phyloP scores from a whole-genome alignment of 331 rosid genomes.

The Rhamnella rubrinervis region DNA sequence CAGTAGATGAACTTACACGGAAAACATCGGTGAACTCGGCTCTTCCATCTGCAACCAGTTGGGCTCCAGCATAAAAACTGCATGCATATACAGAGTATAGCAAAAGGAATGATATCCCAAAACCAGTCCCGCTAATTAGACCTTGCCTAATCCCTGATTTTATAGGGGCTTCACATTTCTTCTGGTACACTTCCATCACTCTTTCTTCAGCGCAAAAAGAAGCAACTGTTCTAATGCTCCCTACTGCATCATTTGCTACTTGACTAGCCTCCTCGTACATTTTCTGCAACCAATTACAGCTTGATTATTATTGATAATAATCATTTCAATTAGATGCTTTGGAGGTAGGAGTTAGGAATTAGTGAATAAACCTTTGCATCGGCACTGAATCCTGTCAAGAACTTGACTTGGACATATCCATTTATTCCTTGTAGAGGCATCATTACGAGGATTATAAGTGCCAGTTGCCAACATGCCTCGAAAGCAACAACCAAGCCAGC shows the following conservation, averaged over 20 bases:
- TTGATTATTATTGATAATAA: not conserved
- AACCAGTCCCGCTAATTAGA: slow-evolving; percentile 42
- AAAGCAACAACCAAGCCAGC: slow-evolving; percentile 69
- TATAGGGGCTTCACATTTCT: slow-evolving; percentile 64
- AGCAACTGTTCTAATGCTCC: slow-evolving; percentile 76
- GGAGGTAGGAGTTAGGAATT: not conserved
- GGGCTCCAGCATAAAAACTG: slow-evolving; percentile 49
- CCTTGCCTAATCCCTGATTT: slow-evolving; percentile 46
- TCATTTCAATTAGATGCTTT: not conserved
- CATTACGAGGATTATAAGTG: slow-evolving; percentile 56
- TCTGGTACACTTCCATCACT: slow-evolving; percentile 52
- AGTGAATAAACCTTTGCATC: slow-evolving; percentile 58
- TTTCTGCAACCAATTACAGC: slow-evolving; percentile 42
- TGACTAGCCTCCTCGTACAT: slow-evolving; percentile 86
- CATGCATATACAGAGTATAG: slow-evolving; percentile 38
- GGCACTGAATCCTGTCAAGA: slow-evolving; percentile 57
- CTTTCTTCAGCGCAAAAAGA: slow-evolving; percentile 82
- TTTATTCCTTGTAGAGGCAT: slow-evolving; percentile 53
- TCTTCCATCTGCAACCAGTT: slow-evolving; percentile 40
- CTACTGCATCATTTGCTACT: slow-evolving; percentile 70
- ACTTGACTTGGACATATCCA: slow-evolving; percentile 43
- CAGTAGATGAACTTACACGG: slow-evolving; percentile 25
- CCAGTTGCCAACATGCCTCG: slow-evolving; percentile 64
- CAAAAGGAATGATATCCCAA: slow-evolving; percentile 45
- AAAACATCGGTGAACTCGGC: slow-evolving; percentile 41